Percentiles rank a stretch among this genome's conserved stretches.
These are phyloP conservation scores for Pyronema omphalodes DNA, from an alignment of 495 filamentous ascomycete genomes.

Conservation along the genomic window DNA sequence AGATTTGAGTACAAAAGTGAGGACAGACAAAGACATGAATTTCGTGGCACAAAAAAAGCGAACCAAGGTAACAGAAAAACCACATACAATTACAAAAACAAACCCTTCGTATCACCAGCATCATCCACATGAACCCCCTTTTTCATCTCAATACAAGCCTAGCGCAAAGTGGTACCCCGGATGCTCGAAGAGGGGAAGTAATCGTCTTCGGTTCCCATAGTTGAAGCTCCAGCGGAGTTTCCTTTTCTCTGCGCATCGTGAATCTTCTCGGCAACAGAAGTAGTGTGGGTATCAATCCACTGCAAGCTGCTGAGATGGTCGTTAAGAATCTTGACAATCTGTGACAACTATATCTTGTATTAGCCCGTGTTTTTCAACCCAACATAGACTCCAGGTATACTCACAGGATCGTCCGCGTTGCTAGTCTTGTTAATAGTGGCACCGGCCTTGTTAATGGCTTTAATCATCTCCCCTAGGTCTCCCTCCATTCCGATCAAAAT, in stretches of 20 bases:
- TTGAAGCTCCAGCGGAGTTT: constrained; percentile 32
- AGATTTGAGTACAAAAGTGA: no score
- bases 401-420: constrained; percentile 76
- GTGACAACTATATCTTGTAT: constrained; percentile 44
- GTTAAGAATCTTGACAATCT: constrained; percentile 88
- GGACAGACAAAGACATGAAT: no score
- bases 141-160: no score
- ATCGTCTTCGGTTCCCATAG: constrained; percentile 71
- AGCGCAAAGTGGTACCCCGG: no score
- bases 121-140: no score
- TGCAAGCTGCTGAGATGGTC: constrained; percentile 75
- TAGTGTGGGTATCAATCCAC: constrained; percentile 51
- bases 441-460: constrained; percentile 83
- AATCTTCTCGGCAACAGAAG: constrained; percentile 16
- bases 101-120: no score
- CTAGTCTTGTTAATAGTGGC: constrained; percentile 66
- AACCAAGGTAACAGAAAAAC: no score
- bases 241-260: constrained; percentile 21
- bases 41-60: no score
- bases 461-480: constrained; percentile 84
- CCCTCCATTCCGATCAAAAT: constrained; percentile 77
- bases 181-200: neutral
- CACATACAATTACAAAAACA: no score
- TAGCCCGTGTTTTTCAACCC: neutral
- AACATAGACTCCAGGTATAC: constrained; percentile 1